phyloP scores from a whole-genome alignment of 2,329 filamentous ascomycete genomes.

The Huntiella moniliformis region DNA sequence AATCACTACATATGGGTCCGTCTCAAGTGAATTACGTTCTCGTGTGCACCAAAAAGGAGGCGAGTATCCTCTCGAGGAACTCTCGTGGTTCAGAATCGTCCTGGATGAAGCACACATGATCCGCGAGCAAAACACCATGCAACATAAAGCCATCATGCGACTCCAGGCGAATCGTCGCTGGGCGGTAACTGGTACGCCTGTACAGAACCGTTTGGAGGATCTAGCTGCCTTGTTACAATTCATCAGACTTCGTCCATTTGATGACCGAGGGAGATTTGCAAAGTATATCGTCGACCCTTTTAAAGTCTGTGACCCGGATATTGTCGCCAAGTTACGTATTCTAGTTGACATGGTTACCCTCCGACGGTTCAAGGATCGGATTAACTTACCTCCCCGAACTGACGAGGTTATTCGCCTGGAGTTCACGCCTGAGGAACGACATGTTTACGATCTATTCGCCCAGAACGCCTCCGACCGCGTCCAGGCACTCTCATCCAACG shows the following conservation, averaged over 20 bases:
- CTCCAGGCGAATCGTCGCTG: constrained; percentile 68
- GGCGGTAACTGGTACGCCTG: constrained; percentile 93
- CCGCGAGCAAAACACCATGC: constrained; percentile 61
- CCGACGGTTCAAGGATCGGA: constrained; percentile 77
- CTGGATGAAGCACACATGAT: constrained; percentile 93
- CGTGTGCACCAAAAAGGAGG: constrained; percentile 42
- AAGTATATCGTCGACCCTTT: constrained; percentile 70
- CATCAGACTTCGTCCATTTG: constrained; percentile 66
- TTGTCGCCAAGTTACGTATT: constrained; percentile 67
- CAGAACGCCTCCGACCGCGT: constrained; percentile 66
- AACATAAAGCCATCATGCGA: constrained; percentile 69
- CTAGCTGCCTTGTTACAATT: constrained; percentile 75
- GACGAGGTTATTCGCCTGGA: constrained; percentile 57
- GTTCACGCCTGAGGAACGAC: constrained; percentile 56
- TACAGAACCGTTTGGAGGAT: constrained; percentile 86
- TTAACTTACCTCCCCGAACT: constrained; percentile 56
- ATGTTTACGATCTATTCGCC: constrained; percentile 70
- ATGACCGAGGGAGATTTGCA: constrained; percentile 56
- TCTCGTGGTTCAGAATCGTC: constrained; percentile 86
- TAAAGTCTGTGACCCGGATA: constrained; percentile 67
- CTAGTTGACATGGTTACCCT: constrained; percentile 90
- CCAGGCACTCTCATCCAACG: constrained; percentile 44
- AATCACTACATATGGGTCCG: constrained; percentile 81
- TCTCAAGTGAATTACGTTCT: constrained; percentile 57
- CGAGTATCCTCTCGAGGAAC: constrained; percentile 47